These are phyloP conservation scores for Naganishia cerealis DNA, from an alignment of 1,284 basidiomycete species.

Conservation along the genomic window DNA sequence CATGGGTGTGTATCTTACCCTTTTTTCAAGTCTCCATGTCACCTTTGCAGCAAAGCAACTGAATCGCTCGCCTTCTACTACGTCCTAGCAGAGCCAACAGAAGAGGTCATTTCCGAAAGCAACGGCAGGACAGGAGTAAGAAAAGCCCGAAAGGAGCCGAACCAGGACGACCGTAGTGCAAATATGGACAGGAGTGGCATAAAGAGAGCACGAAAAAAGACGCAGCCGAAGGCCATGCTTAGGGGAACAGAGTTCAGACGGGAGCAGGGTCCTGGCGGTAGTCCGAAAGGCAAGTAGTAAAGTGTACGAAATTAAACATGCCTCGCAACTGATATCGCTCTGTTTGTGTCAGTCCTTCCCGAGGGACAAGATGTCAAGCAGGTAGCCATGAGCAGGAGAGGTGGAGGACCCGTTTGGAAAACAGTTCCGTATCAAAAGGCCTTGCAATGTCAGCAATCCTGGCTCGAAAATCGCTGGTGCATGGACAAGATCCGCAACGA, in stretches of 20 bases:
- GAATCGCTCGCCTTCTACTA: too few species aligned
- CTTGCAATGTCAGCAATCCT: neutral
- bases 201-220: neutral
- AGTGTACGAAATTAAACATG: neutral
- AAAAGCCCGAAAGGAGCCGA: neutral
- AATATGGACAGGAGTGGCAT: neutral
- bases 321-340: neutral
- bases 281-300: neutral
- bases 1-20: too few species aligned
- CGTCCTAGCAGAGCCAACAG: too few species aligned
- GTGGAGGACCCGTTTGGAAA: slow-evolving; percentile 1
- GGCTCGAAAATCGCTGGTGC: slow-evolving; percentile 12
- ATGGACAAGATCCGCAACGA: slow-evolving; percentile 17
- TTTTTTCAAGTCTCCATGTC: too few species aligned
- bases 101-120: too few species aligned
- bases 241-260: neutral
- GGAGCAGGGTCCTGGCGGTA: neutral
- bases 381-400: slow-evolving; percentile 2
- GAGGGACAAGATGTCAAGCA: slow-evolving; percentile 1
- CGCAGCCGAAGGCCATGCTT: neutral
- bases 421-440: neutral
- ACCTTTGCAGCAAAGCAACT: too few species aligned
- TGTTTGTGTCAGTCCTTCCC: neutral
- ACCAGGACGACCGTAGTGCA: neutral
- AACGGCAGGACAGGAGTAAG: too few species aligned